Percentiles rank a stretch among this genome's conserved stretches.
phyloP scores from a whole-genome alignment of 495 filamentous ascomycete species.

The Collariella sp. region DNA sequence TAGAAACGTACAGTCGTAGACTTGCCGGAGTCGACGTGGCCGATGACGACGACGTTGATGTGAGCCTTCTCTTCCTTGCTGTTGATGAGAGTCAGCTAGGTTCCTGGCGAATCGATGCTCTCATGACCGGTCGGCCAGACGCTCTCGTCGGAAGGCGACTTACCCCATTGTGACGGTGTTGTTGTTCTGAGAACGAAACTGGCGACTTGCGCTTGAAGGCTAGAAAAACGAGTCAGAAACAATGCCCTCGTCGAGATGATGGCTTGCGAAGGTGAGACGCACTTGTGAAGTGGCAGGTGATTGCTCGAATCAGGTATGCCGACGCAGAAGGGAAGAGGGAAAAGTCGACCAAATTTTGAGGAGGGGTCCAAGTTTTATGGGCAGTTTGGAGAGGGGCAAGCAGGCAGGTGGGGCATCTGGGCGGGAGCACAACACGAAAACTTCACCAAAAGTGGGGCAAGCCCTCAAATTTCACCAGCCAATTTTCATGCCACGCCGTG shows the following conservation, averaged over 20 bases:
- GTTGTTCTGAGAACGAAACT: constrained; percentile 8
- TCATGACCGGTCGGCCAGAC: neutral
- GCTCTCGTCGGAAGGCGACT: neutral
- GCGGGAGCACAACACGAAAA: constrained; percentile 16
- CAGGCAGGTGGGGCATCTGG: constrained; percentile 15
- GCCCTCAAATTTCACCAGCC: constrained; percentile 19
- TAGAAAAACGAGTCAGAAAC: constrained; percentile 9
- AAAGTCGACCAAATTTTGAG: constrained; percentile 13
- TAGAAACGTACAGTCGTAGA: constrained; percentile 70
- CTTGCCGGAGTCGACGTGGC: constrained; percentile 99
- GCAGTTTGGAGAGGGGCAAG: constrained; percentile 19
- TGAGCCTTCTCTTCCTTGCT: constrained; percentile 83
- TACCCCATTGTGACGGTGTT: constrained; percentile 30
- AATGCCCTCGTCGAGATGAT: constrained; percentile 1
- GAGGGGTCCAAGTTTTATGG: constrained; percentile 29
- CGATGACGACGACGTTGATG: constrained; percentile 98
- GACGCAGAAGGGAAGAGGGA: constrained; percentile 27
- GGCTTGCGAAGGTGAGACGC: constrained; percentile 8
- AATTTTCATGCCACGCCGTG: constrained; percentile 20
- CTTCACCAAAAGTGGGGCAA: constrained; percentile 21
- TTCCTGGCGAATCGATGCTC: neutral
- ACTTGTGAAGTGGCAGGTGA: constrained; percentile 27
- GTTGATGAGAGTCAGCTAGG: constrained; percentile 17
- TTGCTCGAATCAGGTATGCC: constrained; percentile 34
- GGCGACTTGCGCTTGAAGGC: constrained; percentile 19